These are phyloP conservation scores for Scheffersomyces stipitis DNA, from an alignment of 805 yeast genomes.

Conservation along the genomic window DNA sequence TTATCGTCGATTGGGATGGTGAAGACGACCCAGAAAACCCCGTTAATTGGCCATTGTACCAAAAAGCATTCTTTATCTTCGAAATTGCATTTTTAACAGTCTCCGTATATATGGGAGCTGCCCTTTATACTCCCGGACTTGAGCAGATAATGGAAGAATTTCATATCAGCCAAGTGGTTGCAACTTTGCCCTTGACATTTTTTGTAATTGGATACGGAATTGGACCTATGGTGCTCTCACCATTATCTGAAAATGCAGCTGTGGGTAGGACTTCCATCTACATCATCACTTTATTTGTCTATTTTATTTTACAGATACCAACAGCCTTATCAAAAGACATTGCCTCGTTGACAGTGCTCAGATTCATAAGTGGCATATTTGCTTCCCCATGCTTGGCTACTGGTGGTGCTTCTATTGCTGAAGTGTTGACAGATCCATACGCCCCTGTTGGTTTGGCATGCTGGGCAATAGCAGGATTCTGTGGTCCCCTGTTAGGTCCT, in stretches of 20 bases:
- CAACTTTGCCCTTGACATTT: conserved; percentile 49
- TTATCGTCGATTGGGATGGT: conserved; percentile 29
- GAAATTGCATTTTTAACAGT: too few species aligned
- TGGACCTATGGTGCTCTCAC: conserved; percentile 57
- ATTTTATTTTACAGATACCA: too few species aligned
- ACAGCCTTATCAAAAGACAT: too few species aligned
- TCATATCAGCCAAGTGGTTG: conserved; percentile 41
- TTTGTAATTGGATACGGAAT: too few species aligned
- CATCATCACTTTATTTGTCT: conserved; percentile 42
- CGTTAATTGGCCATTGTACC: conserved; percentile 48
- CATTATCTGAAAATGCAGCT: conserved; percentile 52
- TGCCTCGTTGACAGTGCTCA: too few species aligned
- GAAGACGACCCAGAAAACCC: conserved; percentile 56
- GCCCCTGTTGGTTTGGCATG: conserved; percentile 45
- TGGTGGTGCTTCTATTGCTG: conserved; percentile 57
- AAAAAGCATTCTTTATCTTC: too few species aligned
- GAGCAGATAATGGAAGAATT: conserved; percentile 43
- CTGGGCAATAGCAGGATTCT: conserved; percentile 53
- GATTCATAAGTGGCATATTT: too few species aligned
- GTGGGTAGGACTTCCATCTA: conserved; percentile 54
- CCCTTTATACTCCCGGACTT: conserved; percentile 53
- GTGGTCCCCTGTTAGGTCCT: conserved; percentile 55
- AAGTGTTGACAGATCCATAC: conserved; percentile 40
- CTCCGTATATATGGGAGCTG: conserved; percentile 53
- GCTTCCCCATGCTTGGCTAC: conserved; percentile 57